These are phyloP conservation scores for Fusarium incarnatum DNA, from an alignment of 2,329 filamentous ascomycete species.

Conservation along the genomic window DNA sequence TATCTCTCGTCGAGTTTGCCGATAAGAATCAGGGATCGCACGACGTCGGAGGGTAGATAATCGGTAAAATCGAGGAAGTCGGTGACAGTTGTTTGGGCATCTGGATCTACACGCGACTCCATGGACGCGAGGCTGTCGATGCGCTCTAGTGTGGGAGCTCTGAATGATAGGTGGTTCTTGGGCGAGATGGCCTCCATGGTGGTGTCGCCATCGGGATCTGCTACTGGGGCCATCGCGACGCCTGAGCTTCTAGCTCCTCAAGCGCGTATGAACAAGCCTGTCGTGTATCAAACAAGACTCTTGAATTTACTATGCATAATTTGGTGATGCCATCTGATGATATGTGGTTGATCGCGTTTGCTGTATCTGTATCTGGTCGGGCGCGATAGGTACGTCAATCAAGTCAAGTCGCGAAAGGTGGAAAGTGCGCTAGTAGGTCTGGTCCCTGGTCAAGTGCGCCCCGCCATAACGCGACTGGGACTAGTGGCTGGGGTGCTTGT, in stretches of 20 bases:
- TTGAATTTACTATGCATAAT: conserved; percentile 1
- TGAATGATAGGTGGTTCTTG: conserved; percentile 45
- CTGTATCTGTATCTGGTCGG: not conserved
- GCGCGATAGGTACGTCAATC: conserved; percentile 6
- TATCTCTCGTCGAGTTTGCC: conserved; percentile 72
- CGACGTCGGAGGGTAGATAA: conserved; percentile 74
- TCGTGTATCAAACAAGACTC: not conserved
- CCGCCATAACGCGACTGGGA: conserved; percentile 1
- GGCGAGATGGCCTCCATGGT: conserved; percentile 47
- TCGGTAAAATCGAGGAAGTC: conserved; percentile 78
- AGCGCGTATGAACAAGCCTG: not conserved
- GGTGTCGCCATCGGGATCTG: conserved; percentile 34
- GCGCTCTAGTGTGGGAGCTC: conserved; percentile 45
- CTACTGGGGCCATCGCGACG: conserved; percentile 46
- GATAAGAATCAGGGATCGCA: conserved; percentile 73
- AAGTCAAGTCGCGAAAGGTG: conserved; percentile 26
- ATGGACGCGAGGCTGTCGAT: conserved; percentile 55
- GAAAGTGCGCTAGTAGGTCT: not conserved
- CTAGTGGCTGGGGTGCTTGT: not conserved
- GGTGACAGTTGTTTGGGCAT: conserved; percentile 76
- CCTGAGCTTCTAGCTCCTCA: not conserved
- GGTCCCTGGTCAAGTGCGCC: not conserved
- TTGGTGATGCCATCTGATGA: conserved; percentile 37
- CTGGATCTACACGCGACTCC: conserved; percentile 69
- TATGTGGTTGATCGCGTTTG: conserved; percentile 21